A percentile compares a stretch with the other conserved stretches of the same genome.
These are phyloP conservation scores for Sclerotinia trifoliorum DNA, from an alignment of 2,329 filamentous ascomycete species.

Conservation along the genomic window DNA sequence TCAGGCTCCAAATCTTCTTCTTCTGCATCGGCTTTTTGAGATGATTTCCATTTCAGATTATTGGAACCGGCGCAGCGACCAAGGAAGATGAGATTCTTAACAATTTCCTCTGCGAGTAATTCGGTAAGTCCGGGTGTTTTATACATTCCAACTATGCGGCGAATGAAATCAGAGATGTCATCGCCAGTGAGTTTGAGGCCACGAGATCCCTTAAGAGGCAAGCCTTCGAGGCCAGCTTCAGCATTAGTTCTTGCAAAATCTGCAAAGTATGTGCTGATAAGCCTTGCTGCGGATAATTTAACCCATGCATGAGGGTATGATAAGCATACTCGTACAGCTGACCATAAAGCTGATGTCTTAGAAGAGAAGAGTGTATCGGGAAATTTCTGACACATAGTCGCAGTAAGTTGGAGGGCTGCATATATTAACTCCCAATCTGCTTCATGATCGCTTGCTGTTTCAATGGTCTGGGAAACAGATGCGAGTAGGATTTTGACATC, in stretches of 20 bases:
- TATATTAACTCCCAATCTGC: constrained; percentile 72
- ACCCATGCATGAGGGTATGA: constrained; percentile 71
- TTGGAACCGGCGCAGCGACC: constrained; percentile 64
- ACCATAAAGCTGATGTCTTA: constrained; percentile 67
- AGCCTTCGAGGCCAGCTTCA: constrained; percentile 49
- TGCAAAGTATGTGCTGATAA: constrained; percentile 75
- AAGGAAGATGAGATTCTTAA: constrained; percentile 81
- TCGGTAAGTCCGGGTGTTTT: constrained; percentile 66
- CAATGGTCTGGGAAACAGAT: constrained; percentile 53
- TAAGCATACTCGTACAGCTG: constrained; percentile 63
- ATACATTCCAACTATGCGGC: constrained; percentile 53
- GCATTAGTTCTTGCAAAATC: constrained; percentile 70
- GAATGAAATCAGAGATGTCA: constrained; percentile 61
- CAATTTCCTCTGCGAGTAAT: constrained; percentile 72
- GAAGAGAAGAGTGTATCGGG: constrained; percentile 62
- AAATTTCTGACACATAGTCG: constrained; percentile 65
- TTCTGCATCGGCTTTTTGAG: constrained; percentile 45
- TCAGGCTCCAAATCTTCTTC: constrained; percentile 43
- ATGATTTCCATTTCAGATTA: constrained; percentile 47
- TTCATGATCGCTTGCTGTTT: constrained; percentile 50
- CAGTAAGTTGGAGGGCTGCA: constrained; percentile 67
- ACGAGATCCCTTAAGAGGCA: constrained; percentile 66
- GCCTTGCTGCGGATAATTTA: constrained; percentile 71
- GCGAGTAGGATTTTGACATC: constrained; percentile 55
- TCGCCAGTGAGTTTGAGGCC: constrained; percentile 66